Evolutionary conservation across 257 asterid genomes (phyloP), one percentile per base, ranked within the genome.

Genomic region (Scutellaria baicalensis): DNA sequence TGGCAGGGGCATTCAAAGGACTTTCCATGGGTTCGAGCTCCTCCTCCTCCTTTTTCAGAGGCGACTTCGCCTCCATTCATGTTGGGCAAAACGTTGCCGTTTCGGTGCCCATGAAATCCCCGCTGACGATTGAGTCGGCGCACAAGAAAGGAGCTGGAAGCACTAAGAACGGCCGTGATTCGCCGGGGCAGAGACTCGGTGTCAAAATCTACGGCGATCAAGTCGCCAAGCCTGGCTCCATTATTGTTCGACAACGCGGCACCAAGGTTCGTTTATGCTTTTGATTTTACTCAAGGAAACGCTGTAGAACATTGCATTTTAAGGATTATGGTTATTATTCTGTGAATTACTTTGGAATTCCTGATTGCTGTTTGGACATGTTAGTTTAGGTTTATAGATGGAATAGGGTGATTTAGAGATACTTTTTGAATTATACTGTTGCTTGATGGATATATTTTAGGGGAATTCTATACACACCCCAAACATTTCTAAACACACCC

Each of bases 81-180:
- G 63, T 77, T 0, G 79, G 77, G 7, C 78, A 73, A 20, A 82
- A 78, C 44, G 66, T 78, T 66, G 56, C 84, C 68, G 84, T 81
- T n/a, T 64, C 89, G 0, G 79, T 90, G 47, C 96, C 95, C 21
- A 69, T 84, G 65, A 84, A 83, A 69, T 36, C 78, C 20, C 92
- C 87, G 27, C 76, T 89, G 64, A 85, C 90, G 12, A 90, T 93
- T 68, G 92, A 87, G 83, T 87, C 92, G 8, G 98, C 98, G 9
- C 97, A 93, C 82, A 93, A 93, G 89, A 93, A 90, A 77, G 98
- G 97, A 68, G 97, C 96, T 56, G 98, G 98, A 77, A 90, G 97
- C 77, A 93, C 98, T 0, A 93, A 93, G 88, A 93, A 93, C 70
- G 98, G 98, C 36, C 90, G 98, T 59, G 98, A 93, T 66, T 93